A percentile compares a stretch with the other conserved stretches of the same genome.
Conservation (phyloP, 352 stramenopile genomes). For the Phytophthora cryptogea region DNA sequence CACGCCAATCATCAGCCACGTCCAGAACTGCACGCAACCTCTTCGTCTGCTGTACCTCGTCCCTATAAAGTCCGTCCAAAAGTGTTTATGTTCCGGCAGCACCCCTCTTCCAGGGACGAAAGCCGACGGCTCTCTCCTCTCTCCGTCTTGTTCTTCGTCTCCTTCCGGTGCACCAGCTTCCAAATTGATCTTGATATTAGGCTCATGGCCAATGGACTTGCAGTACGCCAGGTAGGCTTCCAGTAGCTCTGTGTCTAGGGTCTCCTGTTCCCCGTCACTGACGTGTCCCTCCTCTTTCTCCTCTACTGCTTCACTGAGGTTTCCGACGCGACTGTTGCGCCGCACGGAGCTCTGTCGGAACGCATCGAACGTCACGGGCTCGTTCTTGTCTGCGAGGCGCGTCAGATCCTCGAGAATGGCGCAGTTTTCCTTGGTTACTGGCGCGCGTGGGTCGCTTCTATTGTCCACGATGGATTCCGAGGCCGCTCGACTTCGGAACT, state of each 20-base stretch:
- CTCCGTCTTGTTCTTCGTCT: constrained; percentile 30
- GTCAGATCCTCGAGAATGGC: constrained; percentile 48
- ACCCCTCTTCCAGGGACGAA: constrained; percentile 31
- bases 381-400: constrained; percentile 52
- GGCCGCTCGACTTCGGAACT: constrained; percentile 20
- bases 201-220: constrained; percentile 77
- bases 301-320: constrained; percentile 5
- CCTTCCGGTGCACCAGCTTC: constrained; percentile 62
- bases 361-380: constrained; percentile 47
- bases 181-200: constrained; percentile 75
- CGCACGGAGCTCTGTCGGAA: constrained; percentile 42
- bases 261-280: constrained; percentile 63
- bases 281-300: constrained; percentile 17
- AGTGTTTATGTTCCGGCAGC: constrained; percentile 39
- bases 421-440: constrained; percentile 42
- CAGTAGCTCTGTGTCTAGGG: constrained; percentile 81
- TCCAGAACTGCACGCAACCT: constrained; percentile 36
- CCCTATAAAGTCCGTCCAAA: constrained; percentile 52
- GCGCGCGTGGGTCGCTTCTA: not conserved
- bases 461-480: constrained; percentile 17
- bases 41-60: constrained; percentile 41
- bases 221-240: constrained; percentile 94
- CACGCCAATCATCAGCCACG: constrained; percentile 40
- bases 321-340: constrained; percentile 20
- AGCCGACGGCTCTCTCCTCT: constrained; percentile 15